These are phyloP conservation scores for Vitis cinerea DNA, from an alignment of 164 flowering plant species.

Conservation along the genomic window DNA sequence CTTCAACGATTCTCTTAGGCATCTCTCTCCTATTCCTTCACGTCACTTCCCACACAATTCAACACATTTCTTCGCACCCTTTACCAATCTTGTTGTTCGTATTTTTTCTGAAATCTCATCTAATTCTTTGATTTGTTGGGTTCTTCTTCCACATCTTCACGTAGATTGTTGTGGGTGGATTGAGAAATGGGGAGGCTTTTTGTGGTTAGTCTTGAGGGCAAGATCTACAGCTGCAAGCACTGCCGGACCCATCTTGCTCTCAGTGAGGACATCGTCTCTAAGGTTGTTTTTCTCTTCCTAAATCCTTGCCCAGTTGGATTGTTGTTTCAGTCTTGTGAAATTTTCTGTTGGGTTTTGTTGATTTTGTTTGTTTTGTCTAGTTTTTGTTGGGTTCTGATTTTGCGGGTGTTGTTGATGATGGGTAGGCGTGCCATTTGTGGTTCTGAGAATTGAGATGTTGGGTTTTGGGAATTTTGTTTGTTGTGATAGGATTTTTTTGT, in stretches of 20 bases:
- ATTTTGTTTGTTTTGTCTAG: background rate
- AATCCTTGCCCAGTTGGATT: background rate
- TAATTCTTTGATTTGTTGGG: slow-evolving; percentile 2
- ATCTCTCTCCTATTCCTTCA: background rate
- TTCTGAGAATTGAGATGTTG: background rate
- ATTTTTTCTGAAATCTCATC: slow-evolving; percentile 15
- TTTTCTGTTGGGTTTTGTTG: background rate
- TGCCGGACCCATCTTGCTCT: slow-evolving; percentile 48
- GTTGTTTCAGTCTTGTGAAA: background rate
- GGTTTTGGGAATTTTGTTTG: background rate
- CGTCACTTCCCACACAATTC: too few species aligned
- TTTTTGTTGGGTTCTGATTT: too few species aligned
- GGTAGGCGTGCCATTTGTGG: background rate
- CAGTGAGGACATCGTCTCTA: slow-evolving; percentile 38
- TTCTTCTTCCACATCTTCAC: background rate
- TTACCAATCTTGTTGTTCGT: background rate
- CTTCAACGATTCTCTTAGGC: background rate
- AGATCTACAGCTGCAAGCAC: slow-evolving; percentile 41
- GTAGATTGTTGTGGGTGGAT: background rate
- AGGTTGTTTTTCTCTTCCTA: slow-evolving; percentile 19
- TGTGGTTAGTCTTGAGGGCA: slow-evolving; percentile 38
- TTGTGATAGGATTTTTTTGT: background rate
- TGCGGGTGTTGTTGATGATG: background rate
- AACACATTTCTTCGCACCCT: background rate
- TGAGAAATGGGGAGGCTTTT: slow-evolving; percentile 43